phyloP scores from a whole-genome alignment of 1,284 basidiomycete species.

The Marasmius oreades region DNA sequence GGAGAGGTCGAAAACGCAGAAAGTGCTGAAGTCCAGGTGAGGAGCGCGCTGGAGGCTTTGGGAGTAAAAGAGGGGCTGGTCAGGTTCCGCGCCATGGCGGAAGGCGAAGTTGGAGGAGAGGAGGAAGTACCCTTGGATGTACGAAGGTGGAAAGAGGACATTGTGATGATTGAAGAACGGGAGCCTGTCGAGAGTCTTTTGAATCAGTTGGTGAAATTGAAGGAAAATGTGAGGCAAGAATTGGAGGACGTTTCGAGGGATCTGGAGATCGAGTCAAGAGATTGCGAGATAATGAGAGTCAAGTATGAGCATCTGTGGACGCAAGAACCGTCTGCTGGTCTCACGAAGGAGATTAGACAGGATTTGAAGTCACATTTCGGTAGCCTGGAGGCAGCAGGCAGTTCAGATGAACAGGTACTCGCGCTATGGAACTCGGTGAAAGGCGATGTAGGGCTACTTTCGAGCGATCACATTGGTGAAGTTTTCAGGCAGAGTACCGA shows the following conservation, averaged over 20 bases:
- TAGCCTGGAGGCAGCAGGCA: slow-evolving; percentile 74
- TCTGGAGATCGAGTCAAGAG: slow-evolving; percentile 74
- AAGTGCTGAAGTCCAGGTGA: slow-evolving; percentile 76
- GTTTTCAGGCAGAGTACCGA: slow-evolving; percentile 66
- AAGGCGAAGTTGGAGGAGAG: slow-evolving; percentile 64
- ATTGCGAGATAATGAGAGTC: slow-evolving; percentile 82
- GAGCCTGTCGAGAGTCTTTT: slow-evolving; percentile 67
- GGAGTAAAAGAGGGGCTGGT: slow-evolving; percentile 78
- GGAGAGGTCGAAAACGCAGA: slow-evolving; percentile 88
- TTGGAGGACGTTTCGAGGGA: slow-evolving; percentile 60
- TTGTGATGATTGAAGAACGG: slow-evolving; percentile 59
- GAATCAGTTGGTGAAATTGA: slow-evolving; percentile 59
- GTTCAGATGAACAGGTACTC: slow-evolving; percentile 77
- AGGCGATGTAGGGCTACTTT: slow-evolving; percentile 66
- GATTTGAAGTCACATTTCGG: slow-evolving; percentile 79
- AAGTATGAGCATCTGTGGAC: slow-evolving; percentile 88
- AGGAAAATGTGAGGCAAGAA: slow-evolving; percentile 56
- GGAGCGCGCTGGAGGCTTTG: slow-evolving; percentile 79
- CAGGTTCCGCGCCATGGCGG: slow-evolving; percentile 74
- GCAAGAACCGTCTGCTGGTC: slow-evolving; percentile 79
- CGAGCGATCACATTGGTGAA: slow-evolving; percentile 64
- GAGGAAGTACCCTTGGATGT: slow-evolving; percentile 77
- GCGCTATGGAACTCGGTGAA: slow-evolving; percentile 73
- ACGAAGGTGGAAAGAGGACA: slow-evolving; percentile 76
- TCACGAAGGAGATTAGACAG: slow-evolving; percentile 70